Evolutionary conservation across 805 yeast species (phyloP), one percentile per base, ranked within the genome.

Genomic region (Cyberlindnera mycetangii): DNA sequence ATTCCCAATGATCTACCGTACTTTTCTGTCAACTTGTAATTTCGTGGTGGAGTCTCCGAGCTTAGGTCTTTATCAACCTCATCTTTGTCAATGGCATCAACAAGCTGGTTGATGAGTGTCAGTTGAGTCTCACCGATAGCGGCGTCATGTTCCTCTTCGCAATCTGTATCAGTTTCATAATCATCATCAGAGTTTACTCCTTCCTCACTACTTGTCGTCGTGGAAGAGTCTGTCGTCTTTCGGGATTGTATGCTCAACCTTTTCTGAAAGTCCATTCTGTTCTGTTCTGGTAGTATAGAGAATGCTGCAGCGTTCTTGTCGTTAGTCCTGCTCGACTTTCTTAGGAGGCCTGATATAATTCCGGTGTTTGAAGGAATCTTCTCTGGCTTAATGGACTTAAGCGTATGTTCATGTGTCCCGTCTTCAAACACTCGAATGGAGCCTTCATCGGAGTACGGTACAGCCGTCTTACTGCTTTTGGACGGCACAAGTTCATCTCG

Each of bases 1-100:
- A 78, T 63, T 8, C 81, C 81, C 44, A 71, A 65, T 19, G 74
- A 67, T 44, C 67, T 71, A 24, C 83, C 83, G 52, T 77, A 78
- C 51, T 72, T 77, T 22, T 67, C 67, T 7, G 64, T 56, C 17
- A 76, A 57, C 4, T 63, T 68, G 28, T 67, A 58, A 48, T 65
- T 67, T 32, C 60, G 58, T 11, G 40, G 14, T n/a, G 30, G 42
- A 7, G 30, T 20, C 4, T 19, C 18, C 9, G 5, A 47, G 36
- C 28, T 11, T 7, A 31, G 24, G 11, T 37, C 35, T 9, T 11
- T 22, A 9, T 15, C 20, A 15, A 22, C 56, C 31, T 55, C 58
- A 24, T 45, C 70, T 42, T 68, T 66, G 41, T 74, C 73, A 41
- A 77, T 77, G 48, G 68, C 71, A 14, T 68, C 74, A 35, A 74